Percentiles rank a stretch among this genome's conserved stretches.
These are phyloP conservation scores for Saccharomyces hybrid DNA, from an alignment of 1,139 yeast species.

Conservation along the genomic window DNA sequence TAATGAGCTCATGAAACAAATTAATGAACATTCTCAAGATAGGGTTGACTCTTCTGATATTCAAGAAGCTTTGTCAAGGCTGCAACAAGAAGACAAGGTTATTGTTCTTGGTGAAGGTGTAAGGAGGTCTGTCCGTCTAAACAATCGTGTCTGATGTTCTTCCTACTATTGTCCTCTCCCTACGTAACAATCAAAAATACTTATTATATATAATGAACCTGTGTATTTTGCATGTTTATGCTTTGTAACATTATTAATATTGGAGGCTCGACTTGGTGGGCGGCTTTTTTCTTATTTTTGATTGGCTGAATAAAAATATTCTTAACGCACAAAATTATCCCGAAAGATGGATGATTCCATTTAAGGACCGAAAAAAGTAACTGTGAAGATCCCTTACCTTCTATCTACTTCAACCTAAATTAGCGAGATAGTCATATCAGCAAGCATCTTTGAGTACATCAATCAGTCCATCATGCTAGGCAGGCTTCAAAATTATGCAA, in stretches of 20 bases:
- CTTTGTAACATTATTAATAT: background rate
- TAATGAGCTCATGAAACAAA: slow-evolving; percentile 50
- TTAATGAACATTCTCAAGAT: slow-evolving; percentile 64
- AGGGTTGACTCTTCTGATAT: slow-evolving; percentile 68
- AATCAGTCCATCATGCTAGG: slow-evolving; percentile 16
- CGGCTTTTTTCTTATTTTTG: background rate
- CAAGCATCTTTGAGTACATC: background rate
- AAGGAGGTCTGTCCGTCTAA: slow-evolving; percentile 53
- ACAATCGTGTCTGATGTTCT: slow-evolving; percentile 22
- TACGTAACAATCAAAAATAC: background rate
- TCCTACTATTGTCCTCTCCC: background rate
- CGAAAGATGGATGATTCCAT: slow-evolving; percentile 1
- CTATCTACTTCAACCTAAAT: background rate
- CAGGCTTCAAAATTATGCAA: slow-evolving; percentile 24
- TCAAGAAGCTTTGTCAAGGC: slow-evolving; percentile 56
- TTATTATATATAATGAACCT: background rate
- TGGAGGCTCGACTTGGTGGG: background rate
- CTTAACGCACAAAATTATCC: background rate
- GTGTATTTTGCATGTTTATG: background rate
- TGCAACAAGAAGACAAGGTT: slow-evolving; percentile 70
- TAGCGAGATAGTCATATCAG: background rate
- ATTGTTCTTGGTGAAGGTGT: slow-evolving; percentile 68
- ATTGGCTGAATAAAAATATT: background rate
- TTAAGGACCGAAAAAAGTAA: slow-evolving; percentile 3
- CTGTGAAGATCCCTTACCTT: background rate